Percentiles rank a stretch among this genome's conserved stretches.
These are phyloP conservation scores for Talaromyces islandicus DNA, from an alignment of 2,329 filamentous ascomycete species.

Conservation along the genomic window DNA sequence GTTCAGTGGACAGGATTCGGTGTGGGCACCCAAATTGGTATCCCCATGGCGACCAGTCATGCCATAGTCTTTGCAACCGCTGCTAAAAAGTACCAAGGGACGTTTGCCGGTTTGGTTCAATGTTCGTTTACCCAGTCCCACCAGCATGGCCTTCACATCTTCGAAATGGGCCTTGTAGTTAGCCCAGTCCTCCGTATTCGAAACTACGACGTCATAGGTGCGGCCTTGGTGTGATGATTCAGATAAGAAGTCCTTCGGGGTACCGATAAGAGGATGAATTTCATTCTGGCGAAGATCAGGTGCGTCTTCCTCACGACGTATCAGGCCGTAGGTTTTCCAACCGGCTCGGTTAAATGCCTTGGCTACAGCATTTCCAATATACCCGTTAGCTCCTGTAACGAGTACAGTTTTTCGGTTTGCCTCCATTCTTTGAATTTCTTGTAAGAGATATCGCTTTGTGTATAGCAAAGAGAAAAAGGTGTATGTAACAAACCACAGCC, in stretches of 20 bases:
- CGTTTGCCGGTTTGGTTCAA: not conserved
- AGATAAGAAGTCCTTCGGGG: not conserved
- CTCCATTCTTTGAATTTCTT: not conserved
- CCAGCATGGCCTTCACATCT: not conserved
- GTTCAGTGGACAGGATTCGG: constrained; percentile 3
- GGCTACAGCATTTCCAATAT: constrained; percentile 10
- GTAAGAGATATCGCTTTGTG: not conserved
- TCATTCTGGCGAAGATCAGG: constrained; percentile 7
- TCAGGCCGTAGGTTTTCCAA: constrained; percentile 10
- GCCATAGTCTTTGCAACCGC: constrained; percentile 9
- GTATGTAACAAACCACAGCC: not conserved
- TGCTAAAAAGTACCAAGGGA: constrained; percentile 6
- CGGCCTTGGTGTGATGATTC: not conserved
- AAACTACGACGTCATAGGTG: constrained; percentile 7
- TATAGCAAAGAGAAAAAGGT: not conserved
- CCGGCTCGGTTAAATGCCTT: constrained; percentile 8
- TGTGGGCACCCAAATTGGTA: constrained; percentile 3
- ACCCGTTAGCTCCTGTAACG: constrained; percentile 8
- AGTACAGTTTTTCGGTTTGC: not conserved
- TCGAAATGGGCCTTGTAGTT: constrained; percentile 7
- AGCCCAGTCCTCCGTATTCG: constrained; percentile 10
- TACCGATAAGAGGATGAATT: constrained; percentile 7
- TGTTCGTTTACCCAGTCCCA: not conserved
- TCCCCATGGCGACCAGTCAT: constrained; percentile 5
- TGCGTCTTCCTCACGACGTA: constrained; percentile 11